Percentiles rank a stretch among this genome's conserved stretches.
phyloP scores from a whole-genome alignment of 306 rosid species.

The Vigna angularis region DNA sequence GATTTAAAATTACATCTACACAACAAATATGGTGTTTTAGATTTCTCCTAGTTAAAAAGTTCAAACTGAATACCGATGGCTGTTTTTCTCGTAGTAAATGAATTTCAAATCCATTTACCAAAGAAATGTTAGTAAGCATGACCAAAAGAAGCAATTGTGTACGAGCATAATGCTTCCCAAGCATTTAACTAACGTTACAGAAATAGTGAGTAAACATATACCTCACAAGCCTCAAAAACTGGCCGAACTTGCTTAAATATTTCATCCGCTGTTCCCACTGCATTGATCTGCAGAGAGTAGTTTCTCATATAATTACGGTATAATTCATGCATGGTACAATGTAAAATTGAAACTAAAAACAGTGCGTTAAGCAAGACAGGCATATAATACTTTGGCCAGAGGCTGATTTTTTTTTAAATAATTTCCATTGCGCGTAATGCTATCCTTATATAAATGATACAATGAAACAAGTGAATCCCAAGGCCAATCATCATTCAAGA shows the following conservation, averaged over 20 bases:
- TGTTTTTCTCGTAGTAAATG: too few relatives aligned
- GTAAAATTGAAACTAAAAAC: constrained; percentile 3
- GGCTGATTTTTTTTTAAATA: background rate
- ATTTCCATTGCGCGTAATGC: background rate
- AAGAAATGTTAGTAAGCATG: constrained; percentile 1
- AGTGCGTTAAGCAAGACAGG: constrained; percentile 2
- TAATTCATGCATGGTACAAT: constrained; percentile 4
- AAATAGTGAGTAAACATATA: constrained; percentile 39
- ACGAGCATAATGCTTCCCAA: constrained; percentile 17
- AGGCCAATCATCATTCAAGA: constrained; percentile 7
- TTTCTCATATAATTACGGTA: constrained; percentile 33
- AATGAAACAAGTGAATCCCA: constrained; percentile 21
- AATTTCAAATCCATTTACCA: background rate
- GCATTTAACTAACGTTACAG: background rate
- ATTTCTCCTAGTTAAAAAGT: constrained; percentile 10
- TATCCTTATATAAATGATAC: background rate
- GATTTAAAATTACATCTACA: constrained; percentile 25
- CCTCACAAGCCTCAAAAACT: constrained; percentile 67
- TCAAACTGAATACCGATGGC: background rate
- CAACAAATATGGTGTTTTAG: constrained; percentile 1
- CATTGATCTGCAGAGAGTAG: constrained; percentile 71
- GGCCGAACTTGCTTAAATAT: constrained; percentile 88
- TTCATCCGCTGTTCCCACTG: constrained; percentile 85
- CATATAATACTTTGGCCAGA: background rate
- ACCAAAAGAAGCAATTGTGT: constrained; percentile 18